Evolutionary conservation across 805 yeast species (phyloP).

Genomic region (Wickerhamiella hasegawae): DNA sequence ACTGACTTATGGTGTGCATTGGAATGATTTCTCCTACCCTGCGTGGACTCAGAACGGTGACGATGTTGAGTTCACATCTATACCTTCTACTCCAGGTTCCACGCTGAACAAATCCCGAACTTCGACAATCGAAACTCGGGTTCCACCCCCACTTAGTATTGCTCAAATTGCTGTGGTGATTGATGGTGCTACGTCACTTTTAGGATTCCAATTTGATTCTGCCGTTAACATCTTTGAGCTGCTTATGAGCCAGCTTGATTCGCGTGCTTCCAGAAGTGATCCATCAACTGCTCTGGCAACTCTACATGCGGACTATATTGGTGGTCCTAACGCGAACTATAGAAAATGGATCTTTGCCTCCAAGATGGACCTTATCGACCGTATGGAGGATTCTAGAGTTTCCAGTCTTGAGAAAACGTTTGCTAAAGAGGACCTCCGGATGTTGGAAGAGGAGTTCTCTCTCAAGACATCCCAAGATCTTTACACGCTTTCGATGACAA

Average conservation of each 20-base stretch:
- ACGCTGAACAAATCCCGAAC: too few relatives aligned
- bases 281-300: conserved; percentile 39
- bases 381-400: conserved; percentile 25
- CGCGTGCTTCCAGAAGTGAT: conserved; percentile 50
- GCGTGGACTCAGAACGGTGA: conserved; percentile 1
- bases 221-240: conserved; percentile 53
- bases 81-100: too few relatives aligned
- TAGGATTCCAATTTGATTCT: conserved; percentile 57
- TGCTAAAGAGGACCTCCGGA: not conserved
- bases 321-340: conserved; percentile 53
- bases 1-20: not conserved
- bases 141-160: conserved; percentile 12
- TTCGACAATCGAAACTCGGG: not conserved
- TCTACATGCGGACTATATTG: conserved; percentile 59
- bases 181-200: conserved; percentile 33
- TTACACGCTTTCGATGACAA: conserved; percentile 33
- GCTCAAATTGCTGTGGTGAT: conserved; percentile 41
- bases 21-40: conserved; percentile 2
- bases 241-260: conserved; percentile 43
- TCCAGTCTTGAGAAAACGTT: too few relatives aligned
- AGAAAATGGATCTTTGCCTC: conserved; percentile 68
- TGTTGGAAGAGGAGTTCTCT: conserved; percentile 19
- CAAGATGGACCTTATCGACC: conserved; percentile 44
- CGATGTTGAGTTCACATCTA: too few relatives aligned
- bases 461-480: conserved; percentile 36